Evolutionary conservation across 1,284 basidiomycete genomes (phyloP), one percentile per base, ranked within the genome.

Genomic region (Inonotus hispidus): DNA sequence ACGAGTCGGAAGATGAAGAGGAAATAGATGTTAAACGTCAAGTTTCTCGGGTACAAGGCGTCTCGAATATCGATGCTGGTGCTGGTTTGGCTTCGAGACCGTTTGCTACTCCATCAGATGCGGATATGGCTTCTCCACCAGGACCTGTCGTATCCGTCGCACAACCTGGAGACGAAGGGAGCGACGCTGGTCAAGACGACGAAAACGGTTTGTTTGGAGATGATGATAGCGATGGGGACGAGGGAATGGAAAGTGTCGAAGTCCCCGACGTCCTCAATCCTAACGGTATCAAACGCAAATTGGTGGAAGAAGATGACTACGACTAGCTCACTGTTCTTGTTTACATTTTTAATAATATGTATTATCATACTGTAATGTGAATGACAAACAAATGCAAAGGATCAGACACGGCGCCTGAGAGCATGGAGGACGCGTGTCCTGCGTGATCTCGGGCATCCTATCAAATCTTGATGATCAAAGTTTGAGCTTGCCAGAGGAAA

Each of bases 261-360:
- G 82, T 83, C 0, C 71, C 78, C 19, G 73, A 72, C 1, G 59
- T 67, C 13, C 73, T 74, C 23, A 72, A 72, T n/a, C 71, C 75
- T 16, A 87, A 86, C 65, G 88, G 87, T 21, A 76, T 84, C 50
- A 90, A 90, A 70, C 78, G 90, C 45, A 90, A 91, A 71, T 72
- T 92, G 54, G 85, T 91, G 1, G 90, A 92, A 70, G 90, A 92
- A 66, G 90, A 92, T 65, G 90, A 93, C 69, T 92, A 92, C 66
- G 90, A 92, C 71, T 92, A 67, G 70, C 7, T 43, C n/a, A 37
- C 38, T 32, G 53, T 14, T 14, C 43, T 35, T 35, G 10, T 53
- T 58, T 59, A 43, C 27, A 25, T 46, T 32, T 56, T 39, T 56
- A 56, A 25, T 56, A 56, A 37, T 41, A n/a, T 59, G 41, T 55